Evolutionary conservation across 441 rosid genomes (phyloP).

Genomic region (Macaranga tanarius): DNA sequence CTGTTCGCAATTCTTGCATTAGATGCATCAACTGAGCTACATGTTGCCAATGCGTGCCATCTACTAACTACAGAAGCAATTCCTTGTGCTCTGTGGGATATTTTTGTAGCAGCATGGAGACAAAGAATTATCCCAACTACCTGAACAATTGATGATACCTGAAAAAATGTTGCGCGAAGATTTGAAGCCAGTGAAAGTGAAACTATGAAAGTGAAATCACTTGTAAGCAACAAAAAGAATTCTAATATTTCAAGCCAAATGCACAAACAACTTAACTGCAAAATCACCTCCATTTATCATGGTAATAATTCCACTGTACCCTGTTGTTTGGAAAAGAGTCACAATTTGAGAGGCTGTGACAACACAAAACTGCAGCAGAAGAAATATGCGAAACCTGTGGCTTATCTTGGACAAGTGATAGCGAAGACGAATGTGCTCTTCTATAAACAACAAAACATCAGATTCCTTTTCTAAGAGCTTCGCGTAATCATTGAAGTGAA

Average conservation of each 20-base stretch:
- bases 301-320: constrained; percentile 58
- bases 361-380: constrained; percentile 67
- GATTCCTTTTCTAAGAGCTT: constrained; percentile 70
- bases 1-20: constrained; percentile 44
- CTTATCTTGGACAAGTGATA: constrained; percentile 86
- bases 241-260: background rate
- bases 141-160: constrained; percentile 86
- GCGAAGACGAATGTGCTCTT: constrained; percentile 72
- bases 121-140: constrained; percentile 81
- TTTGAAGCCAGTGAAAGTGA: background rate
- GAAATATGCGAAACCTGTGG: constrained; percentile 90
- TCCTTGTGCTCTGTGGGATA: constrained; percentile 86
- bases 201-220: background rate
- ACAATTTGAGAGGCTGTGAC: constrained; percentile 70
- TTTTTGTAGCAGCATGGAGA: constrained; percentile 89
- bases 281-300: constrained; percentile 77
- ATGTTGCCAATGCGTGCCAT: constrained; percentile 88
- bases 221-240: background rate
- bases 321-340: constrained; percentile 79
- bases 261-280: constrained; percentile 53
- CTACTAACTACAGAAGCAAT: constrained; percentile 67
- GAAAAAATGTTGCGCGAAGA: constrained; percentile 14
- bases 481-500: constrained; percentile 78
- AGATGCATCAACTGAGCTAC: constrained; percentile 49
- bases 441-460: constrained; percentile 61